A percentile compares a stretch with the other conserved stretches of the same genome.
phyloP scores from a whole-genome alignment of 768 basidiomycete species.

The Leccinum variicolor region DNA sequence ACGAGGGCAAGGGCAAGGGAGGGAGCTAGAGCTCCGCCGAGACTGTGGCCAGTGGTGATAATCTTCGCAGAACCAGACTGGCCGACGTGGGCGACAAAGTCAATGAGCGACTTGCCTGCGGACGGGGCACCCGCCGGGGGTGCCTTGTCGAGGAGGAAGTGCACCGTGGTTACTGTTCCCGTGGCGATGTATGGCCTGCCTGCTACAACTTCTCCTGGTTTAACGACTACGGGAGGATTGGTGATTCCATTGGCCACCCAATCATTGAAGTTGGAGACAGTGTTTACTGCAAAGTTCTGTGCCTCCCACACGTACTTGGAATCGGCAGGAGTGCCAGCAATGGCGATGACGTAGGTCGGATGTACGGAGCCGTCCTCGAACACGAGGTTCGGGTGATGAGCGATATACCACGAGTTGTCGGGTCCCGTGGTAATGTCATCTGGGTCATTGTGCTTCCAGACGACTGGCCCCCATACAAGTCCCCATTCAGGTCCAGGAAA shows the following conservation, averaged over 20 bases:
- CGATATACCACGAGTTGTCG: constrained; percentile 14
- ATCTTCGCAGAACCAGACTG: background rate
- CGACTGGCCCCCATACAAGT: constrained; percentile 11
- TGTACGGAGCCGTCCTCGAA: background rate
- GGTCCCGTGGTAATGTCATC: background rate
- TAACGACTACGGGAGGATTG: background rate
- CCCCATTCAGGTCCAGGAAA: background rate
- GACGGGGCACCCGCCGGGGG: background rate
- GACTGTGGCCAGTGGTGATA: constrained; percentile 13
- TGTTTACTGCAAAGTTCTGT: constrained; percentile 8
- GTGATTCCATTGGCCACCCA: constrained; percentile 3
- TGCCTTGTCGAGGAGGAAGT: background rate
- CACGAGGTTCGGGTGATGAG: background rate
- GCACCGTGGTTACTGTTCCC: background rate
- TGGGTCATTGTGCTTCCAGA: constrained; percentile 2
- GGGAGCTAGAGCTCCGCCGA: constrained; percentile 10
- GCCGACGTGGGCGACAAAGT: background rate
- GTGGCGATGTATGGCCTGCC: background rate
- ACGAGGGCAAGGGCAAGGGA: constrained; percentile 6
- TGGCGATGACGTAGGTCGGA: constrained; percentile 11
- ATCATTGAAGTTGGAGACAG: constrained; percentile 1
- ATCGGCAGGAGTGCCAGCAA: constrained; percentile 5
- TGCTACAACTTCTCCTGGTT: background rate
- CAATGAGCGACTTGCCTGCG: background rate
- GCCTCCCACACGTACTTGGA: background rate